These are phyloP conservation scores for Mucor sp. DNA, from an alignment of 371 early-diverging fungal genomes.

Conservation along the genomic window DNA sequence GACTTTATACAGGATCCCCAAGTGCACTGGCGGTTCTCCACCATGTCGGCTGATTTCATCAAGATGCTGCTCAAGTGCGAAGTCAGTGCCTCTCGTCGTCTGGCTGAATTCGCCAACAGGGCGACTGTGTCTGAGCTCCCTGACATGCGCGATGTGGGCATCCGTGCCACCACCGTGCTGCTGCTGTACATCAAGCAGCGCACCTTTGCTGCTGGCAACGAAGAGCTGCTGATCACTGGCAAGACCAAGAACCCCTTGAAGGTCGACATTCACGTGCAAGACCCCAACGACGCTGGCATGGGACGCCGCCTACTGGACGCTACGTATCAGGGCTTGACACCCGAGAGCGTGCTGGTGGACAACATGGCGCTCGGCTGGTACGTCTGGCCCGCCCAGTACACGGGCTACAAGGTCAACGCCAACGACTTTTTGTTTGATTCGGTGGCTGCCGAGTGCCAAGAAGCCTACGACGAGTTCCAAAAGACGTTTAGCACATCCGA, in stretches of 20 bases:
- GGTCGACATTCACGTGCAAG: conserved; percentile 15
- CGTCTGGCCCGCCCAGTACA: conserved; percentile 69
- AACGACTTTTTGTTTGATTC: conserved; percentile 17
- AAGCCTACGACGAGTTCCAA: conserved; percentile 56
- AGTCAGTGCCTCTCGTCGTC: conserved; percentile 49
- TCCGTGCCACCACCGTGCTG: conserved; percentile 47
- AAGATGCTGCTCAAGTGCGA: conserved; percentile 67
- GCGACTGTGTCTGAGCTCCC: conserved; percentile 73
- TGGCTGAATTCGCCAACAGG: conserved; percentile 59
- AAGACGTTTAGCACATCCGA: conserved; percentile 44
- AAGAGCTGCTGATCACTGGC: conserved; percentile 37
- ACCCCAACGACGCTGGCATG: background rate
- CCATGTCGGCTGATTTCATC: conserved; percentile 77
- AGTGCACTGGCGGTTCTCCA: conserved; percentile 81
- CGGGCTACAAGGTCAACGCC: conserved; percentile 53
- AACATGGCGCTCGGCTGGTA: conserved; percentile 70
- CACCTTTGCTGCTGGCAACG: conserved; percentile 53
- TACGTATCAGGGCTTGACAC: conserved; percentile 5
- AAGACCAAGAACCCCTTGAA: conserved; percentile 52
- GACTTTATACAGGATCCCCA: conserved; percentile 53
- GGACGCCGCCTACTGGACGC: conserved; percentile 6
- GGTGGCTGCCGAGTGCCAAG: conserved; percentile 52
- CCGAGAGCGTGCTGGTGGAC: conserved; percentile 54
- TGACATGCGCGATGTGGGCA: conserved; percentile 67
- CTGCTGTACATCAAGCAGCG: conserved; percentile 65